A percentile compares a stretch with the other conserved stretches of the same genome.
Conservation (phyloP, 257 asterid genomes). For the Ehretia macrophylla region DNA sequence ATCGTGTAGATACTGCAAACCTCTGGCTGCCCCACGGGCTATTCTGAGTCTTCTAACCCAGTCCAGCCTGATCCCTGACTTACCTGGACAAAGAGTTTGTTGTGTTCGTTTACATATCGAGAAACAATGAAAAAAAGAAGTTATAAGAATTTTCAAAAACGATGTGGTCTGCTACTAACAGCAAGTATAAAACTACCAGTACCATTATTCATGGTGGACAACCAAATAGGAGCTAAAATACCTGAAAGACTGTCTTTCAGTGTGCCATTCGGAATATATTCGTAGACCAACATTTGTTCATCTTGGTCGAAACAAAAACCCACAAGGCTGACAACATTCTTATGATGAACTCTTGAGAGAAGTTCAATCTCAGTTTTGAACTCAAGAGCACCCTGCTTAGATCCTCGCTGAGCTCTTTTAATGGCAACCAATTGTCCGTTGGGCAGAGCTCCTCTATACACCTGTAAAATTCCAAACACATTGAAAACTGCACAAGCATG, state of each 20-base stretch:
- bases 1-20: constrained; percentile 84
- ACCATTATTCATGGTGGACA: background rate
- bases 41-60: constrained; percentile 81
- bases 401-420: constrained; percentile 79
- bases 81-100: constrained; percentile 40
- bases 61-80: constrained; percentile 71
- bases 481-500: background rate
- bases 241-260: constrained; percentile 81
- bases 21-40: constrained; percentile 81
- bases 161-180: no score
- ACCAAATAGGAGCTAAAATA: constrained; percentile 18
- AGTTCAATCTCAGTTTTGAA: constrained; percentile 96
- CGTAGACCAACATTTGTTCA: constrained; percentile 82
- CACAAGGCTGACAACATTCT: constrained; percentile 58
- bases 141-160: no score
- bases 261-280: constrained; percentile 73
- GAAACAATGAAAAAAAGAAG: no score
- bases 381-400: constrained; percentile 73
- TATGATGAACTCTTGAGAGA: constrained; percentile 97
- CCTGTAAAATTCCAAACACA: constrained; percentile 32
- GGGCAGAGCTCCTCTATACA: constrained; percentile 68
- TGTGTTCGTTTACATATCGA: background rate
- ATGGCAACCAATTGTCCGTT: constrained; percentile 64
- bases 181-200: background rate
- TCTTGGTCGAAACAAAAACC: constrained; percentile 83